Evolutionary conservation across 2,329 filamentous ascomycete genomes (phyloP).

Genomic region (Aureobasidium sp.): DNA sequence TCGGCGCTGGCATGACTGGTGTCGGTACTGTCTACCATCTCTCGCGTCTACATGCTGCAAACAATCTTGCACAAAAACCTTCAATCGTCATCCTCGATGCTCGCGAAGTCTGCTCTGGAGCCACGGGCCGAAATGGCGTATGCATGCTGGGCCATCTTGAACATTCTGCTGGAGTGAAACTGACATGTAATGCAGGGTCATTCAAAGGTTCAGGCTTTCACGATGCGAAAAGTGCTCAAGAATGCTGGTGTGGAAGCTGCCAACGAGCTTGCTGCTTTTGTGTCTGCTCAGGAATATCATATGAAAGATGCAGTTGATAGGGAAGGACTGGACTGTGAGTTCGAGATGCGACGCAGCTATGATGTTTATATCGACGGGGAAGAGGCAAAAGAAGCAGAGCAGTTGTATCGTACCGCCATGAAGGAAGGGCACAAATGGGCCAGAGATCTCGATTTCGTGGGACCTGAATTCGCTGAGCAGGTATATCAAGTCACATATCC

Average conservation of each 20-base stretch:
- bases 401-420: slow-evolving; percentile 17
- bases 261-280: slow-evolving; percentile 25
- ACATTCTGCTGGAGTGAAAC: background rate
- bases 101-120: slow-evolving; percentile 30
- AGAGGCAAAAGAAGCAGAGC: slow-evolving; percentile 27
- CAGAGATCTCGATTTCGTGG: background rate
- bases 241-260: slow-evolving; percentile 24
- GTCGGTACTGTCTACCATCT: slow-evolving; percentile 30
- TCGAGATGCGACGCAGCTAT: slow-evolving; percentile 31
- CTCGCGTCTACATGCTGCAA: slow-evolving; percentile 15
- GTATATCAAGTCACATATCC: background rate
- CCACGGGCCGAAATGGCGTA: slow-evolving; percentile 32
- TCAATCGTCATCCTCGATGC: slow-evolving; percentile 32
- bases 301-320: slow-evolving; percentile 31
- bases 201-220: slow-evolving; percentile 29
- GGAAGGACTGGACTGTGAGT: slow-evolving; percentile 37
- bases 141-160: background rate
- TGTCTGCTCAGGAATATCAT: slow-evolving; percentile 22
- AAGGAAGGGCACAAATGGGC: slow-evolving; percentile 17
- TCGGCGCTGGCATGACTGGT: slow-evolving; percentile 34
- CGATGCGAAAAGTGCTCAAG: slow-evolving; percentile 18
- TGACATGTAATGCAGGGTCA: slow-evolving; percentile 19
- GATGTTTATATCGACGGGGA: slow-evolving; percentile 23
- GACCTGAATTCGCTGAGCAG: background rate
- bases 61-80: slow-evolving; percentile 17